A percentile compares a stretch with the other conserved stretches of the same genome.
Conservation (phyloP, 352 stramenopile genomes). For the Phytophthora multivora region DNA sequence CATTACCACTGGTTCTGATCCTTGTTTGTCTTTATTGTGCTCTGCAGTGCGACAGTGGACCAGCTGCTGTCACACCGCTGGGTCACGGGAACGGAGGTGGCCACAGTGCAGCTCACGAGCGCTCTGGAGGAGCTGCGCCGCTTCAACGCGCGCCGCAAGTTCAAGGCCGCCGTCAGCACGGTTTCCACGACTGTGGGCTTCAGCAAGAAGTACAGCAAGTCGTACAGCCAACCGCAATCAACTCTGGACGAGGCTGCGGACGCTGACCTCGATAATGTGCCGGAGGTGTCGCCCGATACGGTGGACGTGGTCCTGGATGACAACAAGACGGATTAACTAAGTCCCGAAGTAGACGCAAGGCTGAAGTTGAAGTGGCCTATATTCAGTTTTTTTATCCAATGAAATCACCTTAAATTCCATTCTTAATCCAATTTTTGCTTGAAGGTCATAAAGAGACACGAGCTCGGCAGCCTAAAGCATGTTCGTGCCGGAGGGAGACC, state of each 20-base stretch:
- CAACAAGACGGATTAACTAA: slow-evolving; percentile 25
- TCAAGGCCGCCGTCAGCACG: slow-evolving; percentile 93
- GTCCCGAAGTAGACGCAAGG: slow-evolving; percentile 10
- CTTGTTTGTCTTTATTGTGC: slow-evolving; percentile 4
- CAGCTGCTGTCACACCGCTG: slow-evolving; percentile 91
- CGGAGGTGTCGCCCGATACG: slow-evolving; percentile 29
- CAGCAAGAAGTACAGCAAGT: slow-evolving; percentile 80
- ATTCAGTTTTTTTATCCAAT: slow-evolving; percentile 38
- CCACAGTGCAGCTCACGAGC: slow-evolving; percentile 90
- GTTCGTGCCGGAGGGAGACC: slow-evolving; percentile 40
- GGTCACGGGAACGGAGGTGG: slow-evolving; percentile 86
- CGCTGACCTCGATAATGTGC: slow-evolving; percentile 13
- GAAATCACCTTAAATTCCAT: background rate
- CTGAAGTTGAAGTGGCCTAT: slow-evolving; percentile 29
- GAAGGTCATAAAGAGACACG: slow-evolving; percentile 10
- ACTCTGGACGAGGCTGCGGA: slow-evolving; percentile 21
- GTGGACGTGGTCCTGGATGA: slow-evolving; percentile 33
- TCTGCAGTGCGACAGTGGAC: slow-evolving; percentile 72
- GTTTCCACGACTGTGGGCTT: slow-evolving; percentile 77
- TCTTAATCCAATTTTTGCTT: too few species aligned
- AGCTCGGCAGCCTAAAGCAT: slow-evolving; percentile 8
- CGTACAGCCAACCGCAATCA: slow-evolving; percentile 45
- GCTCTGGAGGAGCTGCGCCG: slow-evolving; percentile 92
- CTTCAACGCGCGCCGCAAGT: slow-evolving; percentile 96
- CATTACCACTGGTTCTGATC: background rate